These are phyloP conservation scores for Phytopythium mirpurense DNA, from an alignment of 352 stramenopile species.

Conservation along the genomic window DNA sequence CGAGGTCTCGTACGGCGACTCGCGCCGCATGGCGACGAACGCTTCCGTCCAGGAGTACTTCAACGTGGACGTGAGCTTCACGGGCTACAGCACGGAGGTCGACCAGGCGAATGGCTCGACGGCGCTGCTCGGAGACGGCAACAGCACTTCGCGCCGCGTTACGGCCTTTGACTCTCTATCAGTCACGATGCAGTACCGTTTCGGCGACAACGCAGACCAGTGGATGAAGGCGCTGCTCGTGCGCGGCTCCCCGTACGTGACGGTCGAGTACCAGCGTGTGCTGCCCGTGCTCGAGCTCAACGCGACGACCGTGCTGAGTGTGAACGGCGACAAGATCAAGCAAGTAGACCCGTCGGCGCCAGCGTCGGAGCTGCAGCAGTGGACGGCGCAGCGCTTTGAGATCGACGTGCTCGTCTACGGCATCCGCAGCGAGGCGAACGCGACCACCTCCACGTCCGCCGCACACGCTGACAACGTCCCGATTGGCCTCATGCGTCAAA, in stretches of 20 bases:
- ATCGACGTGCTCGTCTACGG: conserved; percentile 65
- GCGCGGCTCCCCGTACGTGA: conserved; percentile 74
- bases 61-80: conserved; percentile 68
- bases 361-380: conserved; percentile 32
- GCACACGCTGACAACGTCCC: not conserved
- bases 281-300: conserved; percentile 73
- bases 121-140: conserved; percentile 49
- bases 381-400: conserved; percentile 57
- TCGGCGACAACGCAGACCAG: conserved; percentile 32
- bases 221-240: conserved; percentile 53
- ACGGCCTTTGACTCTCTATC: conserved; percentile 64
- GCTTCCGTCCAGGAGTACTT: conserved; percentile 77
- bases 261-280: conserved; percentile 67
- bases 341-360: conserved; percentile 13
- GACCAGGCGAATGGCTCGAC: conserved; percentile 12
- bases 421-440: conserved; percentile 18
- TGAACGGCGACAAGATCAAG: conserved; percentile 49
- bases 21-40: conserved; percentile 55
- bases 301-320: conserved; percentile 37
- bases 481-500: conserved; percentile 23
- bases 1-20: conserved; percentile 81
- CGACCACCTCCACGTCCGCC: conserved; percentile 8
- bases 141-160: conserved; percentile 59
- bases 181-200: conserved; percentile 57
- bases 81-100: conserved; percentile 41